Percentiles rank a stretch among this genome's conserved stretches.
Evolutionary conservation across 495 filamentous ascomycete species (phyloP).

Genomic region (Collariella sp.): DNA sequence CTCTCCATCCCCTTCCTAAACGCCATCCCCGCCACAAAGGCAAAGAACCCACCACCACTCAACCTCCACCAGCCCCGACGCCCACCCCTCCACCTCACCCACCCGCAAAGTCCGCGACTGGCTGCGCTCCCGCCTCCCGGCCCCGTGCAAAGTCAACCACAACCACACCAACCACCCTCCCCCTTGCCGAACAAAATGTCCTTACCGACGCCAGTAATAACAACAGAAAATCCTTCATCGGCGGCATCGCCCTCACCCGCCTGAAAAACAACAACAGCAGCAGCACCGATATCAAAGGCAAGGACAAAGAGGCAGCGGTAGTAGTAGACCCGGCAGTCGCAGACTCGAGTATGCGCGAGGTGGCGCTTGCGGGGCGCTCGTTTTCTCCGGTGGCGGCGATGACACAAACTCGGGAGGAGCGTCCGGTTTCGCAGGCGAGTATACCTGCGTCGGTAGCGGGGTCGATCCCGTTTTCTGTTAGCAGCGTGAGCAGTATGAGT

Average conservation of each 20-base stretch:
- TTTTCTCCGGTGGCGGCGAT: not conserved
- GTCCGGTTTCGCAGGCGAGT: slow-evolving; percentile 3
- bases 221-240: slow-evolving; percentile 35
- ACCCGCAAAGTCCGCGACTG: slow-evolving; percentile 47
- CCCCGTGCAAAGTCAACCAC: slow-evolving; percentile 24
- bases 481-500: slow-evolving; percentile 11
- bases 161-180: slow-evolving; percentile 5
- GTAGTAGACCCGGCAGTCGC: not conserved
- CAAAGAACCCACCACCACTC: not conserved
- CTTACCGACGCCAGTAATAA: not conserved
- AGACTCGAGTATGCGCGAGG: slow-evolving; percentile 37
- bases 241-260: slow-evolving; percentile 37
- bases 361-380: slow-evolving; percentile 39
- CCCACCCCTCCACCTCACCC: slow-evolving; percentile 17
- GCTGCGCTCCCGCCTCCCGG: slow-evolving; percentile 50
- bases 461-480: not conserved
- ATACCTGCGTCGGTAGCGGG: not conserved
- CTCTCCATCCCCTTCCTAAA: slow-evolving; percentile 21
- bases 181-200: not conserved
- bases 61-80: slow-evolving; percentile 6
- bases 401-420: not conserved
- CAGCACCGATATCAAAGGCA: slow-evolving; percentile 22
- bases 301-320: slow-evolving; percentile 26
- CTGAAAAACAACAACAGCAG: slow-evolving; percentile 27
- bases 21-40: slow-evolving; percentile 9